These are phyloP conservation scores for Dothiorella sarmentorum DNA, from an alignment of 2,329 filamentous ascomycete genomes.

Conservation along the genomic window DNA sequence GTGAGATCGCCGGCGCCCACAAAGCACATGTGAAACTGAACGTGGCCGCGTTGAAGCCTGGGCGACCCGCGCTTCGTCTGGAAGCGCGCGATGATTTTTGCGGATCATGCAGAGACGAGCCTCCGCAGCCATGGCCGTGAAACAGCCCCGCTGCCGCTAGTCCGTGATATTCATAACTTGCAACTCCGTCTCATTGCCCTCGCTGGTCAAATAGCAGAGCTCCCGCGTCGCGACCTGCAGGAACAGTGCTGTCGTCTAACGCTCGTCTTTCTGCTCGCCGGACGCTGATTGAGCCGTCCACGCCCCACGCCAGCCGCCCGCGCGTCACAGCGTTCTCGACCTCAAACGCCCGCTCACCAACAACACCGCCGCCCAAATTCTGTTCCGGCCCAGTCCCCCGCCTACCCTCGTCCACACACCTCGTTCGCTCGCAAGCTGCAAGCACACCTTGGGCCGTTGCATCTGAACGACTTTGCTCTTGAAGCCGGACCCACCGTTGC, in stretches of 20 bases:
- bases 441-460: background rate
- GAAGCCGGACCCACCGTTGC: slow-evolving; percentile 8
- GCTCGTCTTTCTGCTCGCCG: background rate
- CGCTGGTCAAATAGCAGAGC: slow-evolving; percentile 15
- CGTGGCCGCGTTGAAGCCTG: slow-evolving; percentile 12
- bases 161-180: slow-evolving; percentile 16
- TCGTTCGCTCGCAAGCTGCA: background rate
- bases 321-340: slow-evolving; percentile 13
- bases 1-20: slow-evolving; percentile 9
- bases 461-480: background rate
- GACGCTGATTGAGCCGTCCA: slow-evolving; percentile 14
- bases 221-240: background rate
- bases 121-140: slow-evolving; percentile 17
- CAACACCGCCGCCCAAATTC: slow-evolving; percentile 8
- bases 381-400: background rate
- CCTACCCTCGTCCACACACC: background rate
- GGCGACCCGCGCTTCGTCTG: slow-evolving; percentile 11
- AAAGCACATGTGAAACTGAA: slow-evolving; percentile 11
- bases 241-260: background rate
- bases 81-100: slow-evolving; percentile 11
- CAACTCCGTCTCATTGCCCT: slow-evolving; percentile 11
- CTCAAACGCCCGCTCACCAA: slow-evolving; percentile 13
- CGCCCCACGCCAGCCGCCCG: slow-evolving; percentile 9
- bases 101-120: slow-evolving; percentile 16
- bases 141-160: slow-evolving; percentile 18